These are phyloP conservation scores for Candida pseudofarinosa DNA, from an alignment of 805 yeast species.

Conservation along the genomic window DNA sequence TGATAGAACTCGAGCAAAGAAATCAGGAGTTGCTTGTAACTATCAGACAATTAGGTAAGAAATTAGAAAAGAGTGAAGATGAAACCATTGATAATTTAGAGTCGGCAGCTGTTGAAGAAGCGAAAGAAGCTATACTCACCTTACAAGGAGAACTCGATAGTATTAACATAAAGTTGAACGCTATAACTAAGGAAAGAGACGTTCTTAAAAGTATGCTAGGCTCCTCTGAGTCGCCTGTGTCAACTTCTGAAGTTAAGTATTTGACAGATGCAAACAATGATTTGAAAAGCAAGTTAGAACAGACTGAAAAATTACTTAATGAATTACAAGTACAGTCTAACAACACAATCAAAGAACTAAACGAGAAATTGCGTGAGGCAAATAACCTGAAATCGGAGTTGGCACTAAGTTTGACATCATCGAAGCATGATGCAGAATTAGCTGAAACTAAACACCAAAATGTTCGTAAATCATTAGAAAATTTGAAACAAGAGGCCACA, in stretches of 20 bases:
- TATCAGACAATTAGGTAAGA: slow-evolving; percentile 66
- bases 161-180: slow-evolving; percentile 47
- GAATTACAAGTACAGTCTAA: slow-evolving; percentile 35
- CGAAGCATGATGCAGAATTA: slow-evolving; percentile 51
- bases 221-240: slow-evolving; percentile 2
- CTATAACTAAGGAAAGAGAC: slow-evolving; percentile 66
- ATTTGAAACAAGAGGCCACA: slow-evolving; percentile 22
- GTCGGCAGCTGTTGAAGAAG: slow-evolving; percentile 52
- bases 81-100: slow-evolving; percentile 38
- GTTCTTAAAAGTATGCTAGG: slow-evolving; percentile 40
- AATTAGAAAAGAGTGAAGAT: slow-evolving; percentile 62
- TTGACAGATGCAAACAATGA: slow-evolving; percentile 25
- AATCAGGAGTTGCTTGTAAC: slow-evolving; percentile 69
- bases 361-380: slow-evolving; percentile 24
- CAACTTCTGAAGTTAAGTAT: slow-evolving; percentile 16
- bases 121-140: slow-evolving; percentile 62
- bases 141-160: slow-evolving; percentile 56
- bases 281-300: slow-evolving; percentile 29
- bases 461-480: slow-evolving; percentile 32
- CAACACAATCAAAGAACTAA: slow-evolving; percentile 45
- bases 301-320: slow-evolving; percentile 34
- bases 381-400: slow-evolving; percentile 36
- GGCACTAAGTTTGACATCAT: slow-evolving; percentile 47
- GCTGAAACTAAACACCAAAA: slow-evolving; percentile 49
- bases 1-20: slow-evolving; percentile 65